Evolutionary conservation across 331 rosid species (phyloP).

Genomic region (Cucumis variabilis): DNA sequence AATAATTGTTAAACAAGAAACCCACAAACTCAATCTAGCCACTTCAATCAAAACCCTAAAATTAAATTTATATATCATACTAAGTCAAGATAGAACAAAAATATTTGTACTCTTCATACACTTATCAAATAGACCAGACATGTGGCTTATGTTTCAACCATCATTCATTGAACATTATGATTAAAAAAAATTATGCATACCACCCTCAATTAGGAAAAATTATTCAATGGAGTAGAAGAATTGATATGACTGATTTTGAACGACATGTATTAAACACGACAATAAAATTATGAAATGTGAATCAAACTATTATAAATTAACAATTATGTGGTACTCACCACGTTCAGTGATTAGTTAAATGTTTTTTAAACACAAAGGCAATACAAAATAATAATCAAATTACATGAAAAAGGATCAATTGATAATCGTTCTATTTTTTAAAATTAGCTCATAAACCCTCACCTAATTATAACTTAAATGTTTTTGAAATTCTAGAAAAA

Average conservation of each 20-base stretch:
- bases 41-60: conserved; percentile 1
- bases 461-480: no score
- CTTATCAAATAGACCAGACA: not conserved
- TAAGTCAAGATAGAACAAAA: not conserved
- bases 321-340: not conserved
- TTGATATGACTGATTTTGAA: not conserved
- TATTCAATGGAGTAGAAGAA: no score
- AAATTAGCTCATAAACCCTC: no score
- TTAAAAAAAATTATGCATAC: not conserved
- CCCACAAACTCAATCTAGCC: conserved; percentile 4
- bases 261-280: no score
- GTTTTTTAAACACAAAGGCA: no score
- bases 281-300: no score
- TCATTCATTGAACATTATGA: not conserved
- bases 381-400: no score
- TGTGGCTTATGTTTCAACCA: not conserved
- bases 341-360: no score
- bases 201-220: not conserved
- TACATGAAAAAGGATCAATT: rapidly evolving
- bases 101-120: not conserved
- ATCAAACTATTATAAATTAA: no score
- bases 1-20: not conserved
- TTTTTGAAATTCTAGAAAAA: no score
- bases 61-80: not conserved
- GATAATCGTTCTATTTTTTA: no score